These are phyloP conservation scores for Colletotrichum gloeosporioides DNA, from an alignment of 2,329 filamentous ascomycete genomes.

Conservation along the genomic window DNA sequence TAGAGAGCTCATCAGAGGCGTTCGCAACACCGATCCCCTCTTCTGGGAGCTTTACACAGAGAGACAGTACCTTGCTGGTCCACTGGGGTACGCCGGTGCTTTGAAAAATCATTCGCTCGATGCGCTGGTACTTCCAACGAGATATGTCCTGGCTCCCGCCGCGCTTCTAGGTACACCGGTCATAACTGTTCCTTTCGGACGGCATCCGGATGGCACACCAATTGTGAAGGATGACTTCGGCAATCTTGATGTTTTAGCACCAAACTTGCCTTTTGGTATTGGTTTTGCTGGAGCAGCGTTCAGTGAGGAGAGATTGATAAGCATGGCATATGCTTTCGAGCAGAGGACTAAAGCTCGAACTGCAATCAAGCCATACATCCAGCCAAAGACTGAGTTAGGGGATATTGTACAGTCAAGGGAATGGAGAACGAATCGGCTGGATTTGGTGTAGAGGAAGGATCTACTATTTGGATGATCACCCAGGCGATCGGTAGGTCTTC, in stretches of 20 bases:
- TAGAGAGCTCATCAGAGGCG: slow-evolving; percentile 52
- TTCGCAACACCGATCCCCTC: slow-evolving; percentile 57
- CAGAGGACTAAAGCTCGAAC: slow-evolving; percentile 50
- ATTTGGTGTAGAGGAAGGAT: neutral
- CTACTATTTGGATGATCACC: no score
- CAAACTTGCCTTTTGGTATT: slow-evolving; percentile 66
- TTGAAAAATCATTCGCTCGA: slow-evolving; percentile 62
- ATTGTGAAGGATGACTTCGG: slow-evolving; percentile 51
- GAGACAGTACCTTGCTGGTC: slow-evolving; percentile 56
- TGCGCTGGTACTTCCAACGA: slow-evolving; percentile 66
- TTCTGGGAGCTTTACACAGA: slow-evolving; percentile 65
- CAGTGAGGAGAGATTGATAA: slow-evolving; percentile 66
- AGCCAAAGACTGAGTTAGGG: slow-evolving; percentile 31
- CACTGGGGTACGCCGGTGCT: slow-evolving; percentile 64
- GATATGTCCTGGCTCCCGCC: slow-evolving; percentile 50
- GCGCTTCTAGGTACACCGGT: slow-evolving; percentile 65
- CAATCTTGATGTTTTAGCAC: slow-evolving; percentile 56
- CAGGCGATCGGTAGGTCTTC: no score
- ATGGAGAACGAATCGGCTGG: neutral
- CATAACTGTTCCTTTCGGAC: slow-evolving; percentile 68
- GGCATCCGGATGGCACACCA: slow-evolving; percentile 54
- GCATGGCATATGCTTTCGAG: slow-evolving; percentile 73
- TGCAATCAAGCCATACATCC: slow-evolving; percentile 30
- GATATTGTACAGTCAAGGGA: neutral
- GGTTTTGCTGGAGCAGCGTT: slow-evolving; percentile 66